These are phyloP conservation scores for Pseudogymnoascus verrucosus DNA, from an alignment of 2,329 filamentous ascomycete genomes.

Conservation along the genomic window DNA sequence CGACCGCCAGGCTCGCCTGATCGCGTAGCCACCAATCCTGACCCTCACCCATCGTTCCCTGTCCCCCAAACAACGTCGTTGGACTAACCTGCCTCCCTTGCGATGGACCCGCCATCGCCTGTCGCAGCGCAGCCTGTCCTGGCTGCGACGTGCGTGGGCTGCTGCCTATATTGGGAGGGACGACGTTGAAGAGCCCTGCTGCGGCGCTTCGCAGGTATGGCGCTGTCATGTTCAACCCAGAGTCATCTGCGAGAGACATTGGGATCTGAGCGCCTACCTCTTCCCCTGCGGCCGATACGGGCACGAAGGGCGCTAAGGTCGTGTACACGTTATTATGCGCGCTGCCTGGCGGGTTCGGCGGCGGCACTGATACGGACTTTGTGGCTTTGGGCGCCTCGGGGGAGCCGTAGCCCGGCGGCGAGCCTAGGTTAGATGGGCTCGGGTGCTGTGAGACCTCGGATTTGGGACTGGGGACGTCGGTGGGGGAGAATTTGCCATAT, in stretches of 20 bases:
- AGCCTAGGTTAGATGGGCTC: background rate
- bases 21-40: constrained; percentile 60
- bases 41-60: constrained; percentile 54
- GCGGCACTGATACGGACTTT: background rate
- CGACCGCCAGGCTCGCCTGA: constrained; percentile 50
- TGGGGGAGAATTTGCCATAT: constrained; percentile 59
- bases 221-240: constrained; percentile 10
- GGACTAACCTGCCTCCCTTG: constrained; percentile 31
- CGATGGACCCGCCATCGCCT: constrained; percentile 1
- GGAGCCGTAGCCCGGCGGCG: background rate
- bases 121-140: background rate
- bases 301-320: constrained; percentile 2
- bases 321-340: constrained; percentile 9
- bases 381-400: background rate
- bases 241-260: constrained; percentile 8
- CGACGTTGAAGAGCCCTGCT: background rate
- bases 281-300: constrained; percentile 1
- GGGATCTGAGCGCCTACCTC: constrained; percentile 4
- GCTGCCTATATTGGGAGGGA: background rate
- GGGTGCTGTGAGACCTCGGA: background rate
- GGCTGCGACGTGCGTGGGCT: background rate
- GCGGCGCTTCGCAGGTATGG: constrained; percentile 2
- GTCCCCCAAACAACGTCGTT: constrained; percentile 48
- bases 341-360: constrained; percentile 1
- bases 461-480: constrained; percentile 28